These are phyloP conservation scores for Vaccinium myrtillus DNA, from an alignment of 148 eudicot species.

Conservation along the genomic window DNA sequence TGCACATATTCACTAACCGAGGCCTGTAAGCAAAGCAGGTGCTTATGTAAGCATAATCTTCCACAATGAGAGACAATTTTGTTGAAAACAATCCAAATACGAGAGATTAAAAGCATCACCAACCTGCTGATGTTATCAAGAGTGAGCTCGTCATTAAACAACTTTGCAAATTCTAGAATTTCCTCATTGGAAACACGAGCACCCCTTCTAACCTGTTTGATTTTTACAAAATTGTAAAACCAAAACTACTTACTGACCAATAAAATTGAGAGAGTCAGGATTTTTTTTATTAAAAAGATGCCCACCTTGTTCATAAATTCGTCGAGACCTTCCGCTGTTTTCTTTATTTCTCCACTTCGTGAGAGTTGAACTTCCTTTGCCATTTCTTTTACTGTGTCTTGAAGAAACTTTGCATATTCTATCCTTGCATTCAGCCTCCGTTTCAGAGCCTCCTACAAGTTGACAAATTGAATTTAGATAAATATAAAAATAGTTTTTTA, in stretches of 20 bases:
- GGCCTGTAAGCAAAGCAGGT: slow-evolving; percentile 43
- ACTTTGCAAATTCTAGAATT: slow-evolving; percentile 73
- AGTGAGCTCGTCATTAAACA: slow-evolving; percentile 83
- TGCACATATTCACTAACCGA: slow-evolving; percentile 79
- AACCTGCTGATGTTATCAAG: slow-evolving; percentile 85
- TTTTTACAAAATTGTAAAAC: neutral
- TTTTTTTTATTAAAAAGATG: neutral
- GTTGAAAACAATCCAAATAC: neutral
- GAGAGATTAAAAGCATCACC: neutral
- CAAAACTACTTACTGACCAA: slow-evolving; percentile 22
- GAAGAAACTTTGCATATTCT: slow-evolving; percentile 96
- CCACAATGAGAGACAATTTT: neutral
- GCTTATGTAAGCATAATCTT: neutral
- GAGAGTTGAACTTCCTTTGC: slow-evolving; percentile 88
- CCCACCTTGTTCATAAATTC: slow-evolving; percentile 75
- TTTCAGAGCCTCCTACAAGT: slow-evolving; percentile 69
- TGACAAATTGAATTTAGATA: slow-evolving; percentile 7
- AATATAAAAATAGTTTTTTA: neutral
- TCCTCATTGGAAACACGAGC: slow-evolving; percentile 61
- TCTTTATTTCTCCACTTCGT: slow-evolving; percentile 76
- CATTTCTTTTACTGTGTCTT: slow-evolving; percentile 89
- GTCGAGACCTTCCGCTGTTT: slow-evolving; percentile 94
- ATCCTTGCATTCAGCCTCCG: slow-evolving; percentile 80
- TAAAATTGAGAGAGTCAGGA: neutral
- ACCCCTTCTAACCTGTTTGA: slow-evolving; percentile 64